Percentiles rank a stretch among this genome's conserved stretches.
Evolutionary conservation across 2,329 filamentous ascomycete genomes (phyloP).

Genomic region (Emericellopsis cladophorae): DNA sequence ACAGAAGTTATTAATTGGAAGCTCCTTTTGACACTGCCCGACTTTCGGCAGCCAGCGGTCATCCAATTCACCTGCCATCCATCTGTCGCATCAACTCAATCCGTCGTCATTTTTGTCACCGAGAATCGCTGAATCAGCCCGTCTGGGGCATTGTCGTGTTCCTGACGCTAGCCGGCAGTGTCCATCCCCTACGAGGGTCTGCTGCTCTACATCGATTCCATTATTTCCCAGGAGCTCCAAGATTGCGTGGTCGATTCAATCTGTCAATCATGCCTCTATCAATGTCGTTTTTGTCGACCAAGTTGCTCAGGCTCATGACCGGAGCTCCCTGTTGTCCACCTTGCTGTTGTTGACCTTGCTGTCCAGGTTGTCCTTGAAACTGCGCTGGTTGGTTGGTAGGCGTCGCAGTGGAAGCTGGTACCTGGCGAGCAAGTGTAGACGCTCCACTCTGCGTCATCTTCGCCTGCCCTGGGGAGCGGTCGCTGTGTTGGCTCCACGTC

Average conservation of each 20-base stretch:
- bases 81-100: too few species aligned
- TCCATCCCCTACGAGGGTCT: background rate
- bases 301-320: conserved; percentile 40
- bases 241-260: conserved; percentile 23
- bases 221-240: background rate
- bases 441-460: conserved; percentile 12
- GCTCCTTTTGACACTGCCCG: too few species aligned
- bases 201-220: background rate
- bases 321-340: conserved; percentile 15
- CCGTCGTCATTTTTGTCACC: too few species aligned
- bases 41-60: too few species aligned
- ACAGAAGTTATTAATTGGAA: too few species aligned
- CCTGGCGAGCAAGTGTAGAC: conserved; percentile 18
- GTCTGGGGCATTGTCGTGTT: too few species aligned
- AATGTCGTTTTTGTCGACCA: conserved; percentile 40
- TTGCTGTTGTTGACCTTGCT: conserved; percentile 7
- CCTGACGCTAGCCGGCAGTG: conserved; percentile 3
- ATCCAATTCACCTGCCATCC: too few species aligned
- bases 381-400: conserved; percentile 1
- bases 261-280: conserved; percentile 42
- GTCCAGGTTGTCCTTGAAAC: background rate
- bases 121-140: too few species aligned
- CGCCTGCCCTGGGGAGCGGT: conserved; percentile 16
- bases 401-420: background rate
- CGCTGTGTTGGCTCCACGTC: conserved; percentile 7